Evolutionary conservation across 805 yeast species (phyloP), one percentile per base, ranked within the genome.

Genomic region (Ogataea paradorogensis): DNA sequence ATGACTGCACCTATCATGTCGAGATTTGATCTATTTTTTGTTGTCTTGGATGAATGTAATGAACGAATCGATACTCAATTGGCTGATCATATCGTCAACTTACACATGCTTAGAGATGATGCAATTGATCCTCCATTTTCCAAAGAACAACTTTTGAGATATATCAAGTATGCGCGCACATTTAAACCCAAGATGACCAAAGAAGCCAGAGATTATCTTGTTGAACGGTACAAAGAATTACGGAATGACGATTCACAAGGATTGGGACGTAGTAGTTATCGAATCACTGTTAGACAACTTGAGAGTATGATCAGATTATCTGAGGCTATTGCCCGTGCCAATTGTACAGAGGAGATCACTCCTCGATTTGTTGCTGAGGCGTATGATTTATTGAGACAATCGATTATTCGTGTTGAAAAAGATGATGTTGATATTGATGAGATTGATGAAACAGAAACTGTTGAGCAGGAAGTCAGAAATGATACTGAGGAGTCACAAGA

Each of bases 1-100:
- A 88, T 93, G 96, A 86, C 96, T 11, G 98, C 97, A 1, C 99
- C 99, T 1, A 93, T 93, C 59, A 93, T 93, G 96, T 91, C 98
- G 22, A 80, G 99, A 66, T 93, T 93, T 62, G 99, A 93, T 65
- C 67, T 93, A 49, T 93, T 93, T 61, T 93, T 93, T 57, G 97
- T 93, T 20, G 83, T 93, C 38, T 70, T 93, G 48, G 99, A 91
- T 64, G 98, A 93, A 56, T 85, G 96, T 61, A 91, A 91, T 57
- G 96, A 87, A 56, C 76, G 81, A 51, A 76, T 89, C 30, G 99
- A 93, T 61, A 83, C 95, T 1, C 86, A 85, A 52, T 70, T 93
- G 46, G 97, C 99, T 0, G 75, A 82, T 24, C 98, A 93, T 60
- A 93, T 93, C 56, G 96, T 93, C 22, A 87, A 84, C 53, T 70